Conservation (phyloP, 139 green algal genomes). For the Cymbomonas tetramitiformis region DNA sequence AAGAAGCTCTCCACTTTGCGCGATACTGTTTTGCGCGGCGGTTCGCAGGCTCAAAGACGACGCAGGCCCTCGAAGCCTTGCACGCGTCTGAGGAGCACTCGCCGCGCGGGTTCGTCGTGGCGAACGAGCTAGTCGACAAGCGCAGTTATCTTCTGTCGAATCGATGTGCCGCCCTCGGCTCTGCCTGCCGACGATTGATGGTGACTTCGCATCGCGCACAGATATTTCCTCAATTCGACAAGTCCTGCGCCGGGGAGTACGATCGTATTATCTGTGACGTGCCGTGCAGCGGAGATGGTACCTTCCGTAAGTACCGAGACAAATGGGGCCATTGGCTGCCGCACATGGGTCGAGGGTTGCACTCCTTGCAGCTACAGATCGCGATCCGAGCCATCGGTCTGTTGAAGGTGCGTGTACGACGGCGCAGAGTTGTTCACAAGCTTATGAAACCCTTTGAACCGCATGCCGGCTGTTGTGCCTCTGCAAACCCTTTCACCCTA, state of each 20-base stretch:
- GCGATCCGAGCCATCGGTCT: conserved; percentile 6
- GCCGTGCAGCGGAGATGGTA: conserved; percentile 89
- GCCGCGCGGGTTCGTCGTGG: conserved; percentile 75
- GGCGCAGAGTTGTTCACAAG: too few relatives aligned
- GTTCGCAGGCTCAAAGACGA: conserved; percentile 93
- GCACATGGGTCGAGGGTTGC: conserved; percentile 2
- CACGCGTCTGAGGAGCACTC: conserved; percentile 15
- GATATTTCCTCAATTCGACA: too few relatives aligned
- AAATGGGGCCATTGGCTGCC: conserved; percentile 5
- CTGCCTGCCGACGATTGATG: conserved; percentile 35
- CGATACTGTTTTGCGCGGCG: too few relatives aligned
- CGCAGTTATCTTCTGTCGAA: conserved; percentile 85
- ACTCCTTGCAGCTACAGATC: conserved; percentile 20
- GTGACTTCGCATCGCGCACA: conserved; percentile 86
- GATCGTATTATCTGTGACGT: conserved; percentile 94
- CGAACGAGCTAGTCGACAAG: conserved; percentile 84
- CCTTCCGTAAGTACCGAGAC: conserved; percentile 66
- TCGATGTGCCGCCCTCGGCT: conserved; percentile 5
- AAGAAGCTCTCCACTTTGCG: too few relatives aligned
- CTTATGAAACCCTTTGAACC: too few relatives aligned
- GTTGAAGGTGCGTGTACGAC: conserved; percentile 20
- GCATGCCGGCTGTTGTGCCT: too few relatives aligned
- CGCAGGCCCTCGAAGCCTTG: conserved; percentile 27
- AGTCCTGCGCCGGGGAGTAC: too few relatives aligned
- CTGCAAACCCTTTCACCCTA: too few relatives aligned